A percentile compares a stretch with the other conserved stretches of the same genome.
phyloP scores from a whole-genome alignment of 1,284 basidiomycete genomes.

The Rhodotorula mucilaginosa region DNA sequence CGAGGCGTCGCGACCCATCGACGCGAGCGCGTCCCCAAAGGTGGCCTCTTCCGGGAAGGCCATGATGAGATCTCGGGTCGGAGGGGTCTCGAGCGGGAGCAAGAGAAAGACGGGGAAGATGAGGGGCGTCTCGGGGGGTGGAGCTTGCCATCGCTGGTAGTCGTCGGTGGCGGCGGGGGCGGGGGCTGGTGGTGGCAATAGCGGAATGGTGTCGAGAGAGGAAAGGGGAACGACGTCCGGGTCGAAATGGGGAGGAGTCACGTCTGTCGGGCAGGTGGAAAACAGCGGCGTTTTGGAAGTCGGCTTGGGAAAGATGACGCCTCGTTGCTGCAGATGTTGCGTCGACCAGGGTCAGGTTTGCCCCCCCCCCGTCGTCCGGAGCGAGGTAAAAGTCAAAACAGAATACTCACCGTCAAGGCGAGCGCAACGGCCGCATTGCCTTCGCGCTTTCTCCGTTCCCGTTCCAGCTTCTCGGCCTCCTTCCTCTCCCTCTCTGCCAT shows the following conservation, averaged over 20 bases:
- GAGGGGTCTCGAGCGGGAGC: conserved; percentile 72
- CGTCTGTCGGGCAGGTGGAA: conserved; percentile 48
- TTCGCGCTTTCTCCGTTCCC: conserved; percentile 55
- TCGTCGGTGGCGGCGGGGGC: conserved; percentile 12
- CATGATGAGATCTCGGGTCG: conserved; percentile 81
- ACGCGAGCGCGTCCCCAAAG: conserved; percentile 71
- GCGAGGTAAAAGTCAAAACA: neutral
- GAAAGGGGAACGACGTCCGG: conserved; percentile 45
- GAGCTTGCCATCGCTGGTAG: conserved; percentile 58
- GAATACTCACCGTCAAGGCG: conserved; percentile 61
- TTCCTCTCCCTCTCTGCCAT: conserved; percentile 51
- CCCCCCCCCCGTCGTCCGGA: no score
- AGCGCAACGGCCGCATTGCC: conserved; percentile 55
- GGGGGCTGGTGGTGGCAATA: conserved; percentile 23
- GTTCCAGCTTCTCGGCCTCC: conserved; percentile 57
- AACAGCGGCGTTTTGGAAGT: conserved; percentile 32
- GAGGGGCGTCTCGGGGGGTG: conserved; percentile 60
- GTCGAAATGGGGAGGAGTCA: conserved; percentile 56
- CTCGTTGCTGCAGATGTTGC: conserved; percentile 58
- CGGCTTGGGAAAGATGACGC: conserved; percentile 57
- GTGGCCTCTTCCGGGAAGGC: conserved; percentile 82
- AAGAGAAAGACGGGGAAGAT: conserved; percentile 86
- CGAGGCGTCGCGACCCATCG: conserved; percentile 71
- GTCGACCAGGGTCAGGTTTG: neutral
- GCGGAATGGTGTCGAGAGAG: conserved; percentile 40